Evolutionary conservation across 805 yeast species (phyloP).

Genomic region (Candida arabinofermentans): DNA sequence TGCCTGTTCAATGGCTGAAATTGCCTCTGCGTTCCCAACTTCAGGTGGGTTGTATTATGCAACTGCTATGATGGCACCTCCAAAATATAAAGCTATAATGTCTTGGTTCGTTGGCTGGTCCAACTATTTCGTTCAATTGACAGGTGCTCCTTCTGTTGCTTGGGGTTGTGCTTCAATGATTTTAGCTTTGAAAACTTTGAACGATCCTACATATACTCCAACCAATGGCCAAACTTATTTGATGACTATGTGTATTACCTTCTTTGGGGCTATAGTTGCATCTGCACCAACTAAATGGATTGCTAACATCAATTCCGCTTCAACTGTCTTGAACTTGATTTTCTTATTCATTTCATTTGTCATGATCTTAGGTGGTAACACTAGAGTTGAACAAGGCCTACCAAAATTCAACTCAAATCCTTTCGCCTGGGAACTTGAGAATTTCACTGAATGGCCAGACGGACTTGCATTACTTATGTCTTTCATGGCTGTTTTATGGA

Average conservation of each 20-base stretch:
- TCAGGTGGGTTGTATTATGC: slow-evolving; percentile 68
- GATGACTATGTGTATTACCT: slow-evolving; percentile 46
- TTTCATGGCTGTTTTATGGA: slow-evolving; percentile 58
- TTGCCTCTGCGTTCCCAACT: slow-evolving; percentile 61
- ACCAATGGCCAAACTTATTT: slow-evolving; percentile 48
- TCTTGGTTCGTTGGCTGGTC: slow-evolving; percentile 63
- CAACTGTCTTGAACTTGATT: slow-evolving; percentile 43
- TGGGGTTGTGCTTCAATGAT: slow-evolving; percentile 54
- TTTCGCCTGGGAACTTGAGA: slow-evolving; percentile 49
- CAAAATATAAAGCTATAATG: slow-evolving; percentile 44
- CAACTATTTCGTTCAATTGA: slow-evolving; percentile 60
- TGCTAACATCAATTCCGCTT: slow-evolving; percentile 47
- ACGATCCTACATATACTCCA: slow-evolving; percentile 37
- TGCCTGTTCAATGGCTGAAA: slow-evolving; percentile 58
- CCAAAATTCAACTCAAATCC: slow-evolving; percentile 46
- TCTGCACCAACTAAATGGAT: slow-evolving; percentile 52
- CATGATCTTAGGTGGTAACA: slow-evolving; percentile 47
- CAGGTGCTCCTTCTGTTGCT: slow-evolving; percentile 59
- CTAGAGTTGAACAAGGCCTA: slow-evolving; percentile 32
- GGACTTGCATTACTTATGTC: slow-evolving; percentile 55
- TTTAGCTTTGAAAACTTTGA: slow-evolving; percentile 43
- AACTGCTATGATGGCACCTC: slow-evolving; percentile 59
- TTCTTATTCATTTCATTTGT: slow-evolving; percentile 50
- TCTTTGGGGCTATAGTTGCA: slow-evolving; percentile 43
- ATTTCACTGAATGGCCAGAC: slow-evolving; percentile 58